These are phyloP conservation scores for Heliocybe sulcata DNA, from an alignment of 1,284 basidiomycete species.

Conservation along the genomic window DNA sequence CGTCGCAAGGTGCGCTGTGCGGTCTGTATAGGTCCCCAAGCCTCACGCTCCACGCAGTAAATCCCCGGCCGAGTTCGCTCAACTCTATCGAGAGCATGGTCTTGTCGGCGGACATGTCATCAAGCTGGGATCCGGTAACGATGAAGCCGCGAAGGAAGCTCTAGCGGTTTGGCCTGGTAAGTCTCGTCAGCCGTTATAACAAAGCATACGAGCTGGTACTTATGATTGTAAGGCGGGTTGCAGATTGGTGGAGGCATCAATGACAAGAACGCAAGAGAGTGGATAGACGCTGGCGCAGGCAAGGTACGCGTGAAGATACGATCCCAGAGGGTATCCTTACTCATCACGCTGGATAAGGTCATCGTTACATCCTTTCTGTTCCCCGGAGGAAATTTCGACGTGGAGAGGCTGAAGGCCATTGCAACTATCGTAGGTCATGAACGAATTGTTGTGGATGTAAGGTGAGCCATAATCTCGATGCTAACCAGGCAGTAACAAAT, in stretches of 20 bases:
- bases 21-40: background rate
- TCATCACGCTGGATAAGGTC: conserved; percentile 43
- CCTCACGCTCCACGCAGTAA: conserved; percentile 43
- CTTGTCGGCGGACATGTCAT: conserved; percentile 93
- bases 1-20: conserved; percentile 69
- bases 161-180: conserved; percentile 79
- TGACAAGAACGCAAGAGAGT: conserved; percentile 72
- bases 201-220: background rate
- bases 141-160: conserved; percentile 80
- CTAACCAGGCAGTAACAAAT: background rate
- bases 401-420: conserved; percentile 64
- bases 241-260: conserved; percentile 96
- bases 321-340: conserved; percentile 4
- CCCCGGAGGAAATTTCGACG: conserved; percentile 73
- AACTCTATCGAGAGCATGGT: conserved; percentile 64
- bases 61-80: conserved; percentile 76
- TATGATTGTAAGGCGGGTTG: conserved; percentile 46
- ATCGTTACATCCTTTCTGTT: conserved; percentile 98
- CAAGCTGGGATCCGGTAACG: conserved; percentile 90
- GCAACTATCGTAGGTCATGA: conserved; percentile 75
- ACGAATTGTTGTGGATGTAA: conserved; percentile 91
- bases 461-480: conserved; percentile 39
- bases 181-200: background rate
- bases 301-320: conserved; percentile 51
- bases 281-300: conserved; percentile 86